Evolutionary conservation across 768 basidiomycete species (phyloP), one percentile per base, ranked within the genome.

Genomic region (Termitomyces sp.): DNA sequence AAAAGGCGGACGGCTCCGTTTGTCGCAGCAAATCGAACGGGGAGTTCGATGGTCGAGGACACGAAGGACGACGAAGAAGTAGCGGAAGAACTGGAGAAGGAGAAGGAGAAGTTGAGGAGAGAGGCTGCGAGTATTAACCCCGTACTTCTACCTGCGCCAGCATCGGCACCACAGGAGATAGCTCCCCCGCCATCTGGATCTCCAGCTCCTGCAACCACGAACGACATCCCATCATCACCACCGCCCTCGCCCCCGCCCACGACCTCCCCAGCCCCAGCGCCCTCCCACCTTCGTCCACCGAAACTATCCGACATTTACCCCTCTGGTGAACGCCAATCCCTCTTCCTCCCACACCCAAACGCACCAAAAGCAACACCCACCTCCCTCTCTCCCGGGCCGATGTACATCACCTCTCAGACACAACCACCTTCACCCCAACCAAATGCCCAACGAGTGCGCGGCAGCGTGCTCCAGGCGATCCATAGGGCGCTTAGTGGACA

Each of bases 291-390:
- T 75, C 7, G 57, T 65, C 15, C 50, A 44, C 45, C 56, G 2
- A 73, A 78, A 20, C 63, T 77, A 7, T 69, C 74, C 0, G 73
- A 69, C 16, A 71, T 69, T 39, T 33, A 66, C 67, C 39, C 77
- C 61, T 32, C 74, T 59, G 50, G 72, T 13, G 72, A 69, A n/a
- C 72, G 78, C 4, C 71, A 74, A 20, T 76, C 75, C 24, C 62
- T 82, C 3, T 82, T 81, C 67, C 67, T 79, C 0, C 80, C 79
- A 0, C 80, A 82, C 60, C 80, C 79, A 1, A 78, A 78, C 49
- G 80, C 80, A 2, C 80, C 79, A 0, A 81, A 81, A 61, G 65
- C 75, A 9, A 61, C 60, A 11, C 77, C 79, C 0, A 59, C 63
- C 16, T 57, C 65, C 22, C 42, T 72, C n/a, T 75, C 78, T n/a